Percentiles rank a stretch among this genome's conserved stretches.
Conservation (phyloP, 352 stramenopile genomes). For the Elongisporangium prolatum region DNA sequence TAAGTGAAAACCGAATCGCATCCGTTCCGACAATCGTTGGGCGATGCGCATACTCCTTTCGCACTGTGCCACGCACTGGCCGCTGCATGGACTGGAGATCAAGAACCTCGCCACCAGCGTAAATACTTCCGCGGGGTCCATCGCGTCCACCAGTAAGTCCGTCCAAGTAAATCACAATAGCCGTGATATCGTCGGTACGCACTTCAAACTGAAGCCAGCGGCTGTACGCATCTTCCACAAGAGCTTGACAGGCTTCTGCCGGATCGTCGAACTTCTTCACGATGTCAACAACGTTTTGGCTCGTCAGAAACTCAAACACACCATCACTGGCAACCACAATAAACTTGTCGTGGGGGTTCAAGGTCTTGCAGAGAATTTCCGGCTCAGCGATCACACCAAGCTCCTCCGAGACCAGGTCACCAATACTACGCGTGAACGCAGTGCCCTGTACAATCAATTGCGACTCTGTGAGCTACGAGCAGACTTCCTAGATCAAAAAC, state of each 20-base stretch:
- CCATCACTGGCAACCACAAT: constrained; percentile 92
- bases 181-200: constrained; percentile 94
- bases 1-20: constrained; percentile 74
- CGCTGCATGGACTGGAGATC: constrained; percentile 83
- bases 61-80: constrained; percentile 60
- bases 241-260: constrained; percentile 80
- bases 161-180: constrained; percentile 85
- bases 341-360: constrained; percentile 90
- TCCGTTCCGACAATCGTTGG: constrained; percentile 85
- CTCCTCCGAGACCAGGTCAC: constrained; percentile 91
- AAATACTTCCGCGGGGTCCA: constrained; percentile 73
- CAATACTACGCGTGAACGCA: constrained; percentile 97
- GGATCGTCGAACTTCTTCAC: constrained; percentile 82
- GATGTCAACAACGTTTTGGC: constrained; percentile 92
- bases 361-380: constrained; percentile 86
- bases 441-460: constrained; percentile 69
- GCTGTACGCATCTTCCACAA: constrained; percentile 92
- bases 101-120: constrained; percentile 73
- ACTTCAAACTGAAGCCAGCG: constrained; percentile 93
- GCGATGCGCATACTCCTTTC: constrained; percentile 56
- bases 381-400: constrained; percentile 91
- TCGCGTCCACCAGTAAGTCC: constrained; percentile 51
- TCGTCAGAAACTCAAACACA: constrained; percentile 95
- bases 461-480: constrained; percentile 3
- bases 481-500: constrained; percentile 11